A percentile compares a stretch with the other conserved stretches of the same genome.
Evolutionary conservation across 257 asterid species (phyloP).

Genomic region (Gardenia jasminoides): DNA sequence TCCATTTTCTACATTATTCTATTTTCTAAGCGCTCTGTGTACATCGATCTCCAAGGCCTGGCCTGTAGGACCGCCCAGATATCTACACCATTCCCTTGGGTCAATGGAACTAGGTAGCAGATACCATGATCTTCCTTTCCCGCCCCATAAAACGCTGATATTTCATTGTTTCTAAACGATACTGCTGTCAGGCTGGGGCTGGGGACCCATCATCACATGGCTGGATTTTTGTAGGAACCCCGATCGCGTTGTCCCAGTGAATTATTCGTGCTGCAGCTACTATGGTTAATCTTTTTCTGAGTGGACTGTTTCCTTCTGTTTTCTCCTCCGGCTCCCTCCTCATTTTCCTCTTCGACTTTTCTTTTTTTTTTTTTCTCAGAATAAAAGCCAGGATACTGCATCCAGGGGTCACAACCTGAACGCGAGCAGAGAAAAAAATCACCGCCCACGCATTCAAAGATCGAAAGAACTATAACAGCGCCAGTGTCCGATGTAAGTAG

Average conservation of each 20-base stretch:
- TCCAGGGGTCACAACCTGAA: too few species aligned
- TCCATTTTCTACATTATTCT: background rate
- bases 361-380: too few species aligned
- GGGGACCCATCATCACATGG: constrained; percentile 13
- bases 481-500: background rate
- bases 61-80: background rate
- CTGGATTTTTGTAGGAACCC: constrained; percentile 1
- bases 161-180: background rate
- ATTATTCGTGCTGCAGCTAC: too few species aligned
- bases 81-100: background rate
- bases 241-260: background rate
- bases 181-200: background rate
- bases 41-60: background rate
- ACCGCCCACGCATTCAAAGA: background rate
- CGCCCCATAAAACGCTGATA: background rate
- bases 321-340: too few species aligned
- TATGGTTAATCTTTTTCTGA: too few species aligned
- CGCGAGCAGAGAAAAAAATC: background rate
- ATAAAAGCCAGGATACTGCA: background rate
- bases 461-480: background rate
- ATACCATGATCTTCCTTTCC: background rate
- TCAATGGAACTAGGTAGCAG: too few species aligned
- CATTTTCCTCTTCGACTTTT: too few species aligned
- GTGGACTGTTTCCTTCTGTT: too few species aligned
- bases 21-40: too few species aligned